Base-by-base conservation (phyloP, 768 basidiomycete genomes). In the Pleurotus citrinopileatus region DNA sequence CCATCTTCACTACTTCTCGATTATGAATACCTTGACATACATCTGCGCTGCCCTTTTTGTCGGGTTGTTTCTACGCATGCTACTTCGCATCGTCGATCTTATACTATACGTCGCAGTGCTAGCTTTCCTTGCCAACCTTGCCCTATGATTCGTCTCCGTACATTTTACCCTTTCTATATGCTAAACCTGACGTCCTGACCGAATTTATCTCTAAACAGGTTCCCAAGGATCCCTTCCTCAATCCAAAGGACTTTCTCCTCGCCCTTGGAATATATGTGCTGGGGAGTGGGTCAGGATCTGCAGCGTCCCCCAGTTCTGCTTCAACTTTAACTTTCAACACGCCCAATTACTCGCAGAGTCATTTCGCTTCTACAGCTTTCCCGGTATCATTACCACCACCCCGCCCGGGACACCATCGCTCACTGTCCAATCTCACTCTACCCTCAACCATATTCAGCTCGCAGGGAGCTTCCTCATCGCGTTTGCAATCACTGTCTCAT, bases 151-250 rank as follows among this genome's bases (percentile, higher is more conserved):
- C 23, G 15, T 17, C 45, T 27, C 9, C 8, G 28, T 22, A n/a
- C 17, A 15, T 17, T 47, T n/a, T 32, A 27, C 7, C 26, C 12
- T 17, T 27, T 28, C 15, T 29, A 15, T 17, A 19, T 29, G 17
- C 17, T 32, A n/a, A 3, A 34, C 32, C 8, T 6, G 1, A 17
- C 3, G n/a, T n/a, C 13, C n/a, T n/a, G 2, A 47, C 26, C 23
- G 10, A 47, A 15, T 47, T 15, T 12, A 19, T 23, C n/a, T 12
- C 15, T 28, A 20, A 44, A n/a, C 25, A 51, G 48, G 70, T 85
- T 32, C 86, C 90, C 2, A 86, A 84, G 65, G 91, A 93, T 65
- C 91, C 91, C 1, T 91, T 94, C 62, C 70, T 89, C 42, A 79
- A 89, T 54, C 87, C 89, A 0, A 65, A 78, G 36, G 70, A 70